Evolutionary conservation across 257 asterid genomes (phyloP).

Genomic region (Solanum clarkiae): DNA sequence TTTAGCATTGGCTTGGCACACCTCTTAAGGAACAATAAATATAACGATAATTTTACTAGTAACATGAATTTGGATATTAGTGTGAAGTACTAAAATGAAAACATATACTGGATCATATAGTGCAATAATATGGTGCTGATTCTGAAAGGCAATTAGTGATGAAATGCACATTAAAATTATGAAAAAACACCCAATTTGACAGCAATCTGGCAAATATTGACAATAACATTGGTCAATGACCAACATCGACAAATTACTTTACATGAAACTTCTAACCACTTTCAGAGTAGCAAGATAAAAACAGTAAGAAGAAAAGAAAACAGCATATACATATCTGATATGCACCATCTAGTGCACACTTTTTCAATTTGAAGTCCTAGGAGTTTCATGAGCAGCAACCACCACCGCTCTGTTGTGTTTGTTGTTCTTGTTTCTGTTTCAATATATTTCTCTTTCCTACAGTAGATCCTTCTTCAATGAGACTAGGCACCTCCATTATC

Average conservation of each 20-base stretch:
- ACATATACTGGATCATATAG: not conserved
- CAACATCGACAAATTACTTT: not conserved
- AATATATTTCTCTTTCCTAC: slow-evolving; percentile 65
- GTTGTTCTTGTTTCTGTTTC: slow-evolving; percentile 67
- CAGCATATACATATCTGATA: not conserved
- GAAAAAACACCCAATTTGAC: not conserved
- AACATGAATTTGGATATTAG: not conserved
- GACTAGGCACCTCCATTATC: slow-evolving; percentile 94
- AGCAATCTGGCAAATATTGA: not conserved
- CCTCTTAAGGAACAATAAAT: not conserved
- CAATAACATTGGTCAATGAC: not conserved
- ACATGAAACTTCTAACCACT: not conserved
- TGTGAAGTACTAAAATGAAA: not conserved
- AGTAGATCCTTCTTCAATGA: slow-evolving; percentile 70
- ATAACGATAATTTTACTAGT: not conserved
- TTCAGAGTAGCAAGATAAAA: not conserved
- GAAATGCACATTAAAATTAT: not conserved
- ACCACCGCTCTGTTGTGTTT: slow-evolving; percentile 28
- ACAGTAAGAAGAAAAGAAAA: not conserved
- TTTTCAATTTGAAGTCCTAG: not conserved
- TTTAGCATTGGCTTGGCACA: not conserved
- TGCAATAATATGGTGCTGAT: not conserved
- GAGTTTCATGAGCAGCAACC: slow-evolving; percentile 60
- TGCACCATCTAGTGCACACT: not conserved
- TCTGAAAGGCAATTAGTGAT: not conserved